These are phyloP conservation scores for Cerioporus squamosus DNA, from an alignment of 1,284 basidiomycete genomes.

Conservation along the genomic window DNA sequence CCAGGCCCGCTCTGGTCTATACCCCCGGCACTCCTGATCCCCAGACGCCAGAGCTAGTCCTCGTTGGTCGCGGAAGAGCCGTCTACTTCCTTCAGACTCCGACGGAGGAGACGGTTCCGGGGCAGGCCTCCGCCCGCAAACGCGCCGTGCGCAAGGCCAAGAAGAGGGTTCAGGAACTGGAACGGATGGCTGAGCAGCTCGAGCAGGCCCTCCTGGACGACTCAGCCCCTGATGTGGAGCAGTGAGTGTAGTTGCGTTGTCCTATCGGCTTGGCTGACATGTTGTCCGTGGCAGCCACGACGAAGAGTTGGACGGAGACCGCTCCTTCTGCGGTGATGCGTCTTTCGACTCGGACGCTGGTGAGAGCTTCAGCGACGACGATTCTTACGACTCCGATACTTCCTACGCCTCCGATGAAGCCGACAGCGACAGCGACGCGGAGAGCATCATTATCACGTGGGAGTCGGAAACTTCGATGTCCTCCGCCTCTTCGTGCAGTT, in stretches of 20 bases:
- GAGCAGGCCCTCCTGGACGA: background rate
- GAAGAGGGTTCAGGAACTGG: conserved; percentile 8
- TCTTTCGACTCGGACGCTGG: background rate
- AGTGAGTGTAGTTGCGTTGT: too few relatives aligned
- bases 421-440: background rate
- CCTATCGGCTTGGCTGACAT: too few relatives aligned
- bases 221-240: too few relatives aligned
- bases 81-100: conserved; percentile 9
- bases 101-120: background rate
- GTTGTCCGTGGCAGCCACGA: too few relatives aligned
- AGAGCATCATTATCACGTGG: too few relatives aligned
- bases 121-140: background rate
- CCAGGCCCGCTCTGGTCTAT: background rate
- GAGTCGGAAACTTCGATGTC: too few relatives aligned
- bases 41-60: conserved; percentile 7
- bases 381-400: background rate
- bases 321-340: too few relatives aligned
- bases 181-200: conserved; percentile 6
- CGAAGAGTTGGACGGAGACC: too few relatives aligned
- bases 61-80: conserved; percentile 3
- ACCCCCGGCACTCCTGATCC: background rate
- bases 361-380: background rate
- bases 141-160: conserved; percentile 4
- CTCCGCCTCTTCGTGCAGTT: too few relatives aligned
- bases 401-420: background rate